Conservation (phyloP, 1,284 basidiomycete genomes). For the Puccinia coronata region DNA sequence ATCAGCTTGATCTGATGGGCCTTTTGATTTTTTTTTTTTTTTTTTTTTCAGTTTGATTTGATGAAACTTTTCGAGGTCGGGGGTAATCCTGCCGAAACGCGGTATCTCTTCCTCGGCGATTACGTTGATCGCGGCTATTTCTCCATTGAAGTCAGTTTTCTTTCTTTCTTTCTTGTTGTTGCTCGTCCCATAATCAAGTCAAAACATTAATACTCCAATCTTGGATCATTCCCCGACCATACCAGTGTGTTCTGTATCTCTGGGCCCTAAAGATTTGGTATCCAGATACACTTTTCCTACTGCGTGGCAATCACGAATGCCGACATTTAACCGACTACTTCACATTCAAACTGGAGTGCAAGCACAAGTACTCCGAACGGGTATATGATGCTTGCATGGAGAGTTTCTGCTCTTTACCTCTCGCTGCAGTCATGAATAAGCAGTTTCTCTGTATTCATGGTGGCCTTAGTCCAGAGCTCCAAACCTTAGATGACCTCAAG, state of each 20-base stretch:
- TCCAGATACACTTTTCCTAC: constrained; percentile 81
- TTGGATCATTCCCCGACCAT: constrained; percentile 14
- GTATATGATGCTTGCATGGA: constrained; percentile 91
- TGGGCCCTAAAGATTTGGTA: constrained; percentile 93
- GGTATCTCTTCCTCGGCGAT: constrained; percentile 95
- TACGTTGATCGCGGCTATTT: constrained; percentile 98
- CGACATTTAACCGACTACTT: constrained; percentile 94
- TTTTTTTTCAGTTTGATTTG: constrained; percentile 74
- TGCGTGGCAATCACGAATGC: constrained; percentile 98
- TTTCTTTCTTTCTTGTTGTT: constrained; percentile 4
- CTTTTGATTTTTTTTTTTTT: neutral
- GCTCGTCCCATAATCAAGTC: neutral
- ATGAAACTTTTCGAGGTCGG: constrained; percentile 99
- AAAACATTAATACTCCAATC: neutral
- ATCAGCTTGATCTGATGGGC: neutral
- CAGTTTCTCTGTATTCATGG: constrained; percentile 95
- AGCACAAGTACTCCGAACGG: constrained; percentile 88
- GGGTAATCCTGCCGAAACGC: constrained; percentile 82
- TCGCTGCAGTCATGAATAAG: constrained; percentile 95
- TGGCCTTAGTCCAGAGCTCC: constrained; percentile 83
- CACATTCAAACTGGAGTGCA: constrained; percentile 94
- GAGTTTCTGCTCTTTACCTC: constrained; percentile 84
- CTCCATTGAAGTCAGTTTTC: constrained; percentile 74
- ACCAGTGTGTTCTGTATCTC: constrained; percentile 82
- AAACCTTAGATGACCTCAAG: constrained; percentile 85